Conservation (phyloP, 2,329 filamentous ascomycete species). For the Phaeosphaeriaceae sp. region DNA sequence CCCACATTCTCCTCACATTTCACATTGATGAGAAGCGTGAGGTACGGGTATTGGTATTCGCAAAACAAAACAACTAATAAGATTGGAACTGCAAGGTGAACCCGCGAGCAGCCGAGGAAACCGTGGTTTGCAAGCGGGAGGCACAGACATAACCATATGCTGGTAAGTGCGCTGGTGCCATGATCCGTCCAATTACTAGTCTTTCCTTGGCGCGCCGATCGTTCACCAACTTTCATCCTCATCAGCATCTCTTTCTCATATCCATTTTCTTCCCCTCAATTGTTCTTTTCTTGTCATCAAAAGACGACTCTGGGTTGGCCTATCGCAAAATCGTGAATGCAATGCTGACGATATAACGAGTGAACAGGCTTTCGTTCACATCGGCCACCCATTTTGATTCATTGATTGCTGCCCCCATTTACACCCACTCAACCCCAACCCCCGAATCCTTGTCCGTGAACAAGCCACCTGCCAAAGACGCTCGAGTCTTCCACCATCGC, state of each 20-base stretch:
- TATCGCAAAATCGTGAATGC: constrained; percentile 13
- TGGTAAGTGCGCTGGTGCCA: no score
- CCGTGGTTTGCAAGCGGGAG: no score
- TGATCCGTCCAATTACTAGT: no score
- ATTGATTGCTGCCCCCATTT: neutral
- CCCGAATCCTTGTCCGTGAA: constrained; percentile 13
- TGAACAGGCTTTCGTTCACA: constrained; percentile 8
- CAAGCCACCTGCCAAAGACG: constrained; percentile 8
- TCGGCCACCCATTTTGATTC: constrained; percentile 1
- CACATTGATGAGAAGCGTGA: no score
- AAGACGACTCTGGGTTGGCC: constrained; percentile 19
- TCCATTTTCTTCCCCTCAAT: constrained; percentile 13
- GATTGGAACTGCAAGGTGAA: no score
- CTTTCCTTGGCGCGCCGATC: neutral
- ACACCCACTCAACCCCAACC: constrained; percentile 6
- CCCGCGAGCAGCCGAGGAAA: no score
- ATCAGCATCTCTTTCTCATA: constrained; percentile 21
- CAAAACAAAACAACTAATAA: no score
- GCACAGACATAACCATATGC: no score
- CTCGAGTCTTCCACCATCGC: neutral
- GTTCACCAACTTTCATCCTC: constrained; percentile 31
- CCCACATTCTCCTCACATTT: no score
- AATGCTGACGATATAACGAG: constrained; percentile 32
- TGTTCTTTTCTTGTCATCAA: constrained; percentile 13
- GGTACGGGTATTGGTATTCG: no score